Base-by-base conservation (phyloP, 164 flowering plant species). In the Magnolia kwangsiensis region DNA sequence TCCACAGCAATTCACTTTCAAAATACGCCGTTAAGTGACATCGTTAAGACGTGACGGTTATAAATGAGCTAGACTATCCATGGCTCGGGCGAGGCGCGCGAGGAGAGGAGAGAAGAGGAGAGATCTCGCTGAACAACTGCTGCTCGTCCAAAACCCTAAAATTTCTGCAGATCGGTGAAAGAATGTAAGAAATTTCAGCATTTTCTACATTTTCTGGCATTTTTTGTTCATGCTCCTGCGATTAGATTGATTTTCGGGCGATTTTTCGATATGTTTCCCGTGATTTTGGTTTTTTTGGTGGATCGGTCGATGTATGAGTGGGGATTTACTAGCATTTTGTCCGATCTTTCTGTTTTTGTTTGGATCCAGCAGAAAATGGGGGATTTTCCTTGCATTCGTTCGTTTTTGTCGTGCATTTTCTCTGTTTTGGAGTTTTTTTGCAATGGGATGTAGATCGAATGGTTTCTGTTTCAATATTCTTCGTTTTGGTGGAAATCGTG, bases 11-110 rank as follows among this genome's bases (percentile, higher is more conserved):
- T 7, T 31, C 6, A 37, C 29, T 68, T 68, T 68, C 68, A 45
- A 37, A 68, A 68, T 27, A 19, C 51, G 71, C 71, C 71, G 71
- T 68, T 13, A 29, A 13, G 18, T 68, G 50, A 68, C 71, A 51
- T 50, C 50, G 71, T 68, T 68, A 31, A 31, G 29, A 64, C 21
- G 23, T 16, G 29, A 64, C 21, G 24, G 10, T 8, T 64, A 64
- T 68, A 68, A 68, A 68, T 68, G 71, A 24, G 69, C 11, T 1
- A 68, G 37, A 27, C 29, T 19, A 45, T 11, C 29, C 50, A 5
- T 19, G 18, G 37, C 61, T 55, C 14, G 61, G 13, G 61, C 61
- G 13, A 13, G n/a, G 50, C 37, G 50, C n/a, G 20, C 70, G 70
- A 27, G 37, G 31, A 68, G 19, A 37, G 45, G 4, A 37, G 45